Conservation (phyloP, 345 rosid species). For the Physaria fendleri region DNA sequence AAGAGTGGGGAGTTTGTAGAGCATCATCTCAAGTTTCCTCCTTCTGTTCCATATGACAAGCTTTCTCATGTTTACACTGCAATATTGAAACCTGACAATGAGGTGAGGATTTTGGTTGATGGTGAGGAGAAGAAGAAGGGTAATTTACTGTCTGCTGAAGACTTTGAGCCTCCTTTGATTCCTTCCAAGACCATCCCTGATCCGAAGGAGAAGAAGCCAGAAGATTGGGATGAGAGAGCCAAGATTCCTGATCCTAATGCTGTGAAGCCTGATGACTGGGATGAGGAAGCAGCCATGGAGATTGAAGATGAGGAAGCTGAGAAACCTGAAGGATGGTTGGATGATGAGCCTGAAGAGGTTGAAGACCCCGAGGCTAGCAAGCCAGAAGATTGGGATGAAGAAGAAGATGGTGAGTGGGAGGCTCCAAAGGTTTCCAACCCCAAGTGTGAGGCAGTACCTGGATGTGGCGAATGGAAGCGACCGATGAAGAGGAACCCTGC, state of each 20-base stretch:
- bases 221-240: slow-evolving; percentile 81
- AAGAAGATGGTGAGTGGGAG: too few relatives aligned
- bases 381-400: too few relatives aligned
- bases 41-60: slow-evolving; percentile 75
- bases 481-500: too few relatives aligned
- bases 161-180: slow-evolving; percentile 71
- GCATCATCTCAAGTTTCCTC: slow-evolving; percentile 77
- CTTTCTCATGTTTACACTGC: slow-evolving; percentile 76
- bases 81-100: slow-evolving; percentile 62
- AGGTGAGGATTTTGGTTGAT: slow-evolving; percentile 50
- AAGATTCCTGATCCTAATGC: slow-evolving; percentile 68
- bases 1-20: slow-evolving; percentile 68
- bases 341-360: slow-evolving; percentile 76
- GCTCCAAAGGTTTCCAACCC: too few relatives aligned
- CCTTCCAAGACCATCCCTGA: slow-evolving; percentile 77
- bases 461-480: too few relatives aligned
- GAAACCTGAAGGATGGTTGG: too few relatives aligned
- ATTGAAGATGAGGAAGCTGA: slow-evolving; percentile 88
- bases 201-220: slow-evolving; percentile 74
- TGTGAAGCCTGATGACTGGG: slow-evolving; percentile 79
- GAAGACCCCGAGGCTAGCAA: too few relatives aligned
- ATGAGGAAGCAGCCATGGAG: slow-evolving; percentile 80
- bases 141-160: slow-evolving; percentile 50
- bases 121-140: slow-evolving; percentile 76
- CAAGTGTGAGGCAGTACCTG: slow-evolving; percentile 58